phyloP scores from a whole-genome alignment of 805 yeast species.

The Zygosaccharomyces rouxii region DNA sequence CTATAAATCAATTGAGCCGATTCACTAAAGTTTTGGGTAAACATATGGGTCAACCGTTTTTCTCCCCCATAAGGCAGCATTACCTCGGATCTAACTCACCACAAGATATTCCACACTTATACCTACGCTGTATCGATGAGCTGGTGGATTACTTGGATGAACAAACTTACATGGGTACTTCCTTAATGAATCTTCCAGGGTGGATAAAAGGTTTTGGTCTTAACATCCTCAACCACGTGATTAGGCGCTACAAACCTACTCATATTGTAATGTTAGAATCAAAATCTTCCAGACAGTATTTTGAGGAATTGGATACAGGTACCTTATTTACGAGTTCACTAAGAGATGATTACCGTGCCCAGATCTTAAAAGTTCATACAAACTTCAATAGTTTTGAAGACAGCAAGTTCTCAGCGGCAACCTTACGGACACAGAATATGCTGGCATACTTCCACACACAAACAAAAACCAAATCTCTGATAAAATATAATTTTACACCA shows the following conservation, averaged over 20 bases:
- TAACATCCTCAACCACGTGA: constrained; percentile 51
- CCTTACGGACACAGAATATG: constrained; percentile 48
- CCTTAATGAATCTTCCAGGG: constrained; percentile 79
- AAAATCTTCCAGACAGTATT: constrained; percentile 13
- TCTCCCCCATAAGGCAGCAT: constrained; percentile 22
- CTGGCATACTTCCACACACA: constrained; percentile 49
- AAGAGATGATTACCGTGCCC: constrained; percentile 31
- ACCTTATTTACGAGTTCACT: constrained; percentile 27
- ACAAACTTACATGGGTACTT: constrained; percentile 35
- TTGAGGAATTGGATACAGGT: constrained; percentile 31
- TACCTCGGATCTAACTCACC: constrained; percentile 69
- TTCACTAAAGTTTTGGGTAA: constrained; percentile 20
- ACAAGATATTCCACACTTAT: constrained; percentile 57
- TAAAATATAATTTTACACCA: constrained; percentile 41
- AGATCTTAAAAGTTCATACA: constrained; percentile 36
- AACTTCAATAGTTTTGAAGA: constrained; percentile 28
- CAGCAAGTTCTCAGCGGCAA: constrained; percentile 45
- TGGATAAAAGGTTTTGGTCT: constrained; percentile 89
- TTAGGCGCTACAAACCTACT: constrained; percentile 47
- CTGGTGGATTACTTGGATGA: constrained; percentile 35
- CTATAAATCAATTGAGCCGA: constrained; percentile 41
- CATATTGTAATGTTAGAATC: constrained; percentile 52
- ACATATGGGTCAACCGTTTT: constrained; percentile 22
- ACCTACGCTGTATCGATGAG: constrained; percentile 41
- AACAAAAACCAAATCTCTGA: constrained; percentile 15